phyloP scores from a whole-genome alignment of 2,329 filamentous ascomycete species.

The Fonsecaea nubica region DNA sequence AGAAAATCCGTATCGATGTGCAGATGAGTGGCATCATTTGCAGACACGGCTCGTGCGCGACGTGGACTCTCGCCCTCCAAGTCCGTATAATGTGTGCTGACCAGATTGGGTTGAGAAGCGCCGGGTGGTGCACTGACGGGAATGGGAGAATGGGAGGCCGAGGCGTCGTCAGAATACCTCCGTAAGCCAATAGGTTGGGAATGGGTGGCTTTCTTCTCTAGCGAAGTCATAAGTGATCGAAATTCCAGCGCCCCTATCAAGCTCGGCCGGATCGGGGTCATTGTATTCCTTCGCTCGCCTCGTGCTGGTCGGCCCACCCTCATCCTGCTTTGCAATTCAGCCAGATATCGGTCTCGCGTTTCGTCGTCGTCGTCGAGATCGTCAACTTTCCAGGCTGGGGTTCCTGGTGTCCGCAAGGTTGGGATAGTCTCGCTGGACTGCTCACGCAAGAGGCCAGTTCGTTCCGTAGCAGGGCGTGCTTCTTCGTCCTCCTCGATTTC shows the following conservation, averaged over 20 bases:
- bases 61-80: constrained; percentile 13
- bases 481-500: constrained; percentile 64
- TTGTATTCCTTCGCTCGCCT: constrained; percentile 71
- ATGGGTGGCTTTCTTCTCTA: constrained; percentile 80
- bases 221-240: constrained; percentile 82
- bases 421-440: constrained; percentile 68
- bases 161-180: constrained; percentile 71
- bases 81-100: constrained; percentile 31
- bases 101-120: constrained; percentile 40
- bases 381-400: constrained; percentile 56
- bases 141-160: constrained; percentile 52
- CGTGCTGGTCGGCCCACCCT: constrained; percentile 74
- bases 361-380: constrained; percentile 65
- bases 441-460: constrained; percentile 53
- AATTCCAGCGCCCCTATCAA: constrained; percentile 94
- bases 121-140: constrained; percentile 40
- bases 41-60: constrained; percentile 63
- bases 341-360: constrained; percentile 65
- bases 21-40: constrained; percentile 61
- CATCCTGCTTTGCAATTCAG: constrained; percentile 93
- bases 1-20: constrained; percentile 52
- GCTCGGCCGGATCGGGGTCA: constrained; percentile 89
- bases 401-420: constrained; percentile 62
- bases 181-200: constrained; percentile 72
- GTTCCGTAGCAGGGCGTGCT: constrained; percentile 53